phyloP scores from a whole-genome alignment of 768 basidiomycete species.

The Sutorius australiensis region DNA sequence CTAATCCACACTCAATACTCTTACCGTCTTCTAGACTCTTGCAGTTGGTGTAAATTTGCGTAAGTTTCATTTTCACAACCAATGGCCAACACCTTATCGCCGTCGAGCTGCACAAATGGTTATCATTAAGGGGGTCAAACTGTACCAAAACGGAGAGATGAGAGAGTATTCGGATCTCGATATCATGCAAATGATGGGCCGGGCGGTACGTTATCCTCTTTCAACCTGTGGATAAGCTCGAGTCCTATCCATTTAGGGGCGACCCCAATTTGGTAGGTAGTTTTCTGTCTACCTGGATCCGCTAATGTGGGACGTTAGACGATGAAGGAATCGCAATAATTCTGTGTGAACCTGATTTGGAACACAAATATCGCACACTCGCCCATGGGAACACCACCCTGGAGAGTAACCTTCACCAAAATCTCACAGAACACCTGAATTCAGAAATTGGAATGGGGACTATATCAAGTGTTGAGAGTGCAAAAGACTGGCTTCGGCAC shows the following conservation, averaged over 20 bases:
- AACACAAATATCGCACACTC: constrained; percentile 67
- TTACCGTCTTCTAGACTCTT: constrained; percentile 59
- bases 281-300: background rate
- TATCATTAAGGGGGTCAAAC: constrained; percentile 85
- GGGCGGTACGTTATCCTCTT: constrained; percentile 56
- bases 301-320: constrained; percentile 42
- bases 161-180: constrained; percentile 90
- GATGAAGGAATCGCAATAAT: constrained; percentile 82
- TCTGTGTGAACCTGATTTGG: constrained; percentile 70
- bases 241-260: constrained; percentile 46
- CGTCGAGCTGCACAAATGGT: constrained; percentile 83
- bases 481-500: constrained; percentile 77
- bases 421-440: constrained; percentile 88
- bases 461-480: constrained; percentile 63
- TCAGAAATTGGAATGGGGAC: constrained; percentile 89
- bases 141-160: constrained; percentile 65
- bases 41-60: constrained; percentile 97
- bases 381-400: constrained; percentile 70
- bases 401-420: constrained; percentile 81
- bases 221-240: background rate
- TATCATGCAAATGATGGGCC: constrained; percentile 93
- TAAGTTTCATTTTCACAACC: constrained; percentile 33
- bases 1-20: background rate
- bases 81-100: background rate
- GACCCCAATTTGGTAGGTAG: constrained; percentile 80